phyloP scores from a whole-genome alignment of 2,329 filamentous ascomycete species.

The Colletotrichum scovillei region DNA sequence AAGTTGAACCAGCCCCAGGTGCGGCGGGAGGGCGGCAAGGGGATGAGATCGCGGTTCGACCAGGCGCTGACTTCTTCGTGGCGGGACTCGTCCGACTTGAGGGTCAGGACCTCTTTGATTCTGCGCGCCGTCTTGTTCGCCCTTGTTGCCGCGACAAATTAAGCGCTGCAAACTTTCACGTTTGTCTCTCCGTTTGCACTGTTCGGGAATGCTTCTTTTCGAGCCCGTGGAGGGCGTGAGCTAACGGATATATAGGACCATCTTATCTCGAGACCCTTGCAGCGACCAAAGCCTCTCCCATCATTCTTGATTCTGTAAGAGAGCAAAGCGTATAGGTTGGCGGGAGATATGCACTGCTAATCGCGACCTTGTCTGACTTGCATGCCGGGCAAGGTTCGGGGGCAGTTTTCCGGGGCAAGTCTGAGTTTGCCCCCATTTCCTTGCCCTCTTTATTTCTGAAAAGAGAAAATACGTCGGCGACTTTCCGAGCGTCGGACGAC shows the following conservation, averaged over 20 bases:
- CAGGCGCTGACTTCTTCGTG: constrained; percentile 59
- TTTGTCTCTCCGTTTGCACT: neutral
- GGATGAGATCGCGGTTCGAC: constrained; percentile 57
- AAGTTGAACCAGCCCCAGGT: constrained; percentile 60
- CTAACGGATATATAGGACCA: neutral
- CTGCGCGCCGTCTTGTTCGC: constrained; percentile 20
- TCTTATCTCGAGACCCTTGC: neutral
- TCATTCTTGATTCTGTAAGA: neutral
- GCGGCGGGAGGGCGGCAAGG: constrained; percentile 52
- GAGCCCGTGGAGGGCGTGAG: neutral
- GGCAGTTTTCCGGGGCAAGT: constrained; percentile 7
- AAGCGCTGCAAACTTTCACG: no score
- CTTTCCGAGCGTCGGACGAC: neutral
- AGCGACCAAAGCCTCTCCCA: neutral
- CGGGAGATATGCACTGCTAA: no score
- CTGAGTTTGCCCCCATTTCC: neutral
- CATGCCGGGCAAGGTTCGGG: neutral
- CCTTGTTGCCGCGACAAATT: neutral
- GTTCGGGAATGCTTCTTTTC: neutral
- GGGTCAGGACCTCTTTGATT: constrained; percentile 45
- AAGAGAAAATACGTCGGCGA: neutral
- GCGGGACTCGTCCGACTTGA: constrained; percentile 51
- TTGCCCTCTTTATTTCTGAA: neutral
- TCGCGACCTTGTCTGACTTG: neutral
- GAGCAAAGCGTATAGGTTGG: neutral